These are phyloP conservation scores for Cladosporium sphaerospermum DNA, from an alignment of 2,329 filamentous ascomycete species.

Conservation along the genomic window DNA sequence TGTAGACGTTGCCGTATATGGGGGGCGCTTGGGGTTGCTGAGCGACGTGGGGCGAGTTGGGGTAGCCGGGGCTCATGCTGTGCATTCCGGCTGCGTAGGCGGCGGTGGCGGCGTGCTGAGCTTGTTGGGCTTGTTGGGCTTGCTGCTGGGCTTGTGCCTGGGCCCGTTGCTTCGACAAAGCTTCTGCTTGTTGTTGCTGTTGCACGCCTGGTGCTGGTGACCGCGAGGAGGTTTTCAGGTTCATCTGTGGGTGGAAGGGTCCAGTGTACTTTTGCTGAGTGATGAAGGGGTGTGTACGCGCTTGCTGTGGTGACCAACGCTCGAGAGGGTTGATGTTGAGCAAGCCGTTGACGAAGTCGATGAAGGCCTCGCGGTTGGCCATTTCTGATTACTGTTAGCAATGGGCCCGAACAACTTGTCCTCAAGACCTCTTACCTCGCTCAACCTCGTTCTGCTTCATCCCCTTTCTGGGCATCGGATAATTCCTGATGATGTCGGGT, in stretches of 20 bases:
- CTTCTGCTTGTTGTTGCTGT: slow-evolving; percentile 92
- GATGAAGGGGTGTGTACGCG: slow-evolving; percentile 95
- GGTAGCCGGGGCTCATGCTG: slow-evolving; percentile 34
- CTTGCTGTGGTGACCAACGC: slow-evolving; percentile 95
- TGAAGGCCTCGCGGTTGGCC: slow-evolving; percentile 95
- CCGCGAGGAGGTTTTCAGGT: slow-evolving; percentile 74
- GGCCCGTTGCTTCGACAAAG: slow-evolving; percentile 84
- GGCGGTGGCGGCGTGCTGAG: slow-evolving; percentile 37
- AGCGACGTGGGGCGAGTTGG: slow-evolving; percentile 28
- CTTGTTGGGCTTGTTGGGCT: slow-evolving; percentile 46
- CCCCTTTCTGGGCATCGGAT: slow-evolving; percentile 97
- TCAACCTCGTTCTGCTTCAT: slow-evolving; percentile 98
- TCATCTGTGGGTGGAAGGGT: slow-evolving; percentile 95
- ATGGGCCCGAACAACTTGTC: not conserved
- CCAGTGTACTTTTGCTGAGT: slow-evolving; percentile 96
- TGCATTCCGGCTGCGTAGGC: slow-evolving; percentile 26
- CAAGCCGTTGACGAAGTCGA: slow-evolving; percentile 91
- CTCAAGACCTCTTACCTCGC: slow-evolving; percentile 59
- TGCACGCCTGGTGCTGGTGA: slow-evolving; percentile 90
- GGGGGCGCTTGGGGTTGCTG: slow-evolving; percentile 38
- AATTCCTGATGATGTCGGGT: slow-evolving; percentile 95
- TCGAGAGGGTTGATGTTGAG: slow-evolving; percentile 93
- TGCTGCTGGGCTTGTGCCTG: slow-evolving; percentile 61
- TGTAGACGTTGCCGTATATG: slow-evolving; percentile 71
- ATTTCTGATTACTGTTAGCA: slow-evolving; percentile 61